Percentiles rank a stretch among this genome's conserved stretches.
Evolutionary conservation across 2,329 filamentous ascomycete genomes (phyloP).

Genomic region (Mycocentrospora acerina): DNA sequence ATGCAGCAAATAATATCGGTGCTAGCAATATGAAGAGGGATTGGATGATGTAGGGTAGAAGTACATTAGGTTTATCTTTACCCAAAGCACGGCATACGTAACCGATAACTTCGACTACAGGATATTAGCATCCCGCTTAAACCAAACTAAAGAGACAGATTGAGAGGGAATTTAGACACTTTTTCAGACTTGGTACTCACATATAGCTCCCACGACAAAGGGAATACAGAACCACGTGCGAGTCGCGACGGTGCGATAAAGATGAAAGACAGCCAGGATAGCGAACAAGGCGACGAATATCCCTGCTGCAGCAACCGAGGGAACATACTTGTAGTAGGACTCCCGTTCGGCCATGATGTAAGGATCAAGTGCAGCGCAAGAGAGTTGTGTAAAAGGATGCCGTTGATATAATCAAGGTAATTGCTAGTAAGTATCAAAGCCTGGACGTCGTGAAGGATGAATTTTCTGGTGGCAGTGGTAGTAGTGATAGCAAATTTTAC

Average conservation of each 20-base stretch:
- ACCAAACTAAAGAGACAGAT: too few relatives aligned
- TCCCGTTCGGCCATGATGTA: too few relatives aligned
- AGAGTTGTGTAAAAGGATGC: too few relatives aligned
- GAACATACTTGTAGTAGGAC: slow-evolving; percentile 44
- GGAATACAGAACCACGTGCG: slow-evolving; percentile 56
- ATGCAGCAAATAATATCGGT: slow-evolving; percentile 46
- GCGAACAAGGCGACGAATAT: slow-evolving; percentile 53
- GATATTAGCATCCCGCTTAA: too few relatives aligned
- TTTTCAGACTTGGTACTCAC: too few relatives aligned
- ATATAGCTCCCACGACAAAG: slow-evolving; percentile 54
- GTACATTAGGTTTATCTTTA: slow-evolving; percentile 29
- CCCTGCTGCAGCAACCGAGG: slow-evolving; percentile 49
- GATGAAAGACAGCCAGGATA: slow-evolving; percentile 44
- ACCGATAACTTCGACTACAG: slow-evolving; percentile 54
- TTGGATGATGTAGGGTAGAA: slow-evolving; percentile 40
- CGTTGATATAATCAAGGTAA: too few relatives aligned
- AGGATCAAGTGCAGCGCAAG: too few relatives aligned
- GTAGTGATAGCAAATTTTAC: too few relatives aligned
- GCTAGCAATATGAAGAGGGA: slow-evolving; percentile 43
- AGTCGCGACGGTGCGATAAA: slow-evolving; percentile 44
- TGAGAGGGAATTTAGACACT: too few relatives aligned
- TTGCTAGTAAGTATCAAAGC: too few relatives aligned
- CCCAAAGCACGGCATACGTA: slow-evolving; percentile 51
- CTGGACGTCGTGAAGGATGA: too few relatives aligned
- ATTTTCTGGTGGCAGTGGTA: too few relatives aligned